Evolutionary conservation across 2,329 filamentous ascomycete species (phyloP), one percentile per base, ranked within the genome.

Genomic region (Neoascochyta sp.): DNA sequence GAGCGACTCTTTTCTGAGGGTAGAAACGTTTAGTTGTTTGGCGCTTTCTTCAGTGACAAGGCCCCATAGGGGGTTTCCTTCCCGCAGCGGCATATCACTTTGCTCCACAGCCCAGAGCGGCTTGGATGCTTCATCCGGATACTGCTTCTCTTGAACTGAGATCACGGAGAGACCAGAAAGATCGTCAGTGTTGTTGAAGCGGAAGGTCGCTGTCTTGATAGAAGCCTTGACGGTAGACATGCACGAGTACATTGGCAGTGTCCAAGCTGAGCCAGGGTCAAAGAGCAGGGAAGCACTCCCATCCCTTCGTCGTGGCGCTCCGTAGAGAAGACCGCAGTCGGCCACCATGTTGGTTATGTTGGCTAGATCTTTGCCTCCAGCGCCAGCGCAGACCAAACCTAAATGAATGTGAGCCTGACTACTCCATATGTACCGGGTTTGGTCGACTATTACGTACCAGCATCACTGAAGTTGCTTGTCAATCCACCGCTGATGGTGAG

Each of bases 171-270:
- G 45, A 3, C 50, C 50, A 7, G 49, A 42, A 0, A 73, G 36
- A 5, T 46, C 53, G 9, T 54, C 42, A 0, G 65, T 68, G 3
- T 62, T 63, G 37, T 73, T 73, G 32, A 34, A 43, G 1, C 21
- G 29, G 37, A 74, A 71, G 0, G 50, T 47, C 5, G 70, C 66
- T 0, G 62, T 66, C 39, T 73, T 73, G 33, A 74, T 57, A 1
- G 56, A 62, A 3, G 69, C 69, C 27, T 64, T 64, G 3, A 64
- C 39, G 0, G 65, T 47, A 0, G 60, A 62, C 2, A 68, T 67
- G 38, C 70, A 74, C 0, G 57, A 53, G 34, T 71, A 70, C 0
- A 73, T 33, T 0, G 66, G 61, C 4, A 62, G 46, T 1, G 62
- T 60, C 68, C 69, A 74, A 19, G 50, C 39, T 9, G 64, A 65